Evolutionary conservation across 257 asterid species (phyloP), one percentile per base, ranked within the genome.

Genomic region (Solanum etuberosum): DNA sequence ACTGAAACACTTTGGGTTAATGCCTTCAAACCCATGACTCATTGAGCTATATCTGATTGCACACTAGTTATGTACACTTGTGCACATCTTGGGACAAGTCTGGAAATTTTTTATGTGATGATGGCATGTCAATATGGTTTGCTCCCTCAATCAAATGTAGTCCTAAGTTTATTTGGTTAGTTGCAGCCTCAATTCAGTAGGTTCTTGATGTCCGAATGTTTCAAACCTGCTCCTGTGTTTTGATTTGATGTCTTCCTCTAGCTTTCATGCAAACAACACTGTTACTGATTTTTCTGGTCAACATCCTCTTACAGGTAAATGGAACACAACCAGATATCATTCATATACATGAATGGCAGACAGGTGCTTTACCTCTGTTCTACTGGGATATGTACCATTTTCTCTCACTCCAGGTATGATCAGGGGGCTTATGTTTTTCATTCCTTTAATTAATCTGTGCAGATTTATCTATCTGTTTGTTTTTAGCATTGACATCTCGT

Each of bases 301-400:
- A 81, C 68, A 63, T 83, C 76, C 86, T 65, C 27, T 88, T 89
- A 86, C 93, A 96, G 98, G 95, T 94, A 16, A 89, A 93, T 35
- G 94, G 92, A 89, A 92, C 91, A 87, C 96, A 93, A 92, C 98
- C 98, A 37, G 97, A 95, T 88, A 88, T 96, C 72, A 91, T 96
- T 90, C 98, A 96, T 90, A 94, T 96, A 83, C 99, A 96, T 87
- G 98, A 96, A 90, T 96, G 99, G 99, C 98, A 96, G 91, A 95
- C 94, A 88, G 90, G 95, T 85, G 92, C 90, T 88, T 88, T 96
- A 89, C 95, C 99, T 54, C 89, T 95, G 89, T 97, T 96, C 85
- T 95, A 93, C 93, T 95, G 98, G 98, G 99, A 95, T 88, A 95
- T 96, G 96, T 96, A 96, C 91, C 95, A 91, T 43, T 43, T 91